Evolutionary conservation across 495 filamentous ascomycete genomes (phyloP).

Genomic region (Pyronema domesticum): DNA sequence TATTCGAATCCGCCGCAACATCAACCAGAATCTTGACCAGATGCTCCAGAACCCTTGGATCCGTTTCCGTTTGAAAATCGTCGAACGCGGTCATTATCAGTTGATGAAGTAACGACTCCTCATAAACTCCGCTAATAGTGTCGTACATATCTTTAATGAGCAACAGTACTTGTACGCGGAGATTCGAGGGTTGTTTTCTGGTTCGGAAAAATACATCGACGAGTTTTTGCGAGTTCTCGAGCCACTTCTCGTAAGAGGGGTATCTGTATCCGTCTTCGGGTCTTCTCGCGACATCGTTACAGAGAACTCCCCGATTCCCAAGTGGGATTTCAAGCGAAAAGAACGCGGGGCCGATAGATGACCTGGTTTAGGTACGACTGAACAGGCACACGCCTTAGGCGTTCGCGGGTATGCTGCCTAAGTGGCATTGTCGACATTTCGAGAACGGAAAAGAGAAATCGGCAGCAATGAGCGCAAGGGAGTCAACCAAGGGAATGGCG

Average conservation of each 20-base stretch:
- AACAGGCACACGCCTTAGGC: no score
- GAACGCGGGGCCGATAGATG: no score
- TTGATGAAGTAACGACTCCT: slow-evolving; percentile 28
- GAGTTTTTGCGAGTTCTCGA: slow-evolving; percentile 41
- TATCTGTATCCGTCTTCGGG: no score
- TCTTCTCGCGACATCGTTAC: no score
- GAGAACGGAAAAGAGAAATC: no score
- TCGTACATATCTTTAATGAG: slow-evolving; percentile 27
- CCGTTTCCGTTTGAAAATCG: slow-evolving; percentile 32
- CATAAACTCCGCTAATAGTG: slow-evolving; percentile 49
- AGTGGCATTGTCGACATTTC: no score
- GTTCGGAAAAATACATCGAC: slow-evolving; percentile 50
- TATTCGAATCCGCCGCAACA: slow-evolving; percentile 35
- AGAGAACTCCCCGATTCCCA: no score
- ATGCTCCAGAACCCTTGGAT: slow-evolving; percentile 34
- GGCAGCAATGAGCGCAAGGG: no score
- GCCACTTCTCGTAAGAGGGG: slow-evolving; percentile 51
- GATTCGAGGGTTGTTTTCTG: slow-evolving; percentile 40
- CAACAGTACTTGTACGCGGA: slow-evolving; percentile 47
- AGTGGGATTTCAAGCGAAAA: no score
- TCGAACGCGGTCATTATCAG: slow-evolving; percentile 30
- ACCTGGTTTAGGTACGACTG: no score
- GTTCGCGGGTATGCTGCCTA: no score
- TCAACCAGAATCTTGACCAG: slow-evolving; percentile 29
- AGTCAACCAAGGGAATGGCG: no score